Base-by-base conservation (phyloP, 2,329 filamentous ascomycete species). In the Aureobasidium musti region DNA sequence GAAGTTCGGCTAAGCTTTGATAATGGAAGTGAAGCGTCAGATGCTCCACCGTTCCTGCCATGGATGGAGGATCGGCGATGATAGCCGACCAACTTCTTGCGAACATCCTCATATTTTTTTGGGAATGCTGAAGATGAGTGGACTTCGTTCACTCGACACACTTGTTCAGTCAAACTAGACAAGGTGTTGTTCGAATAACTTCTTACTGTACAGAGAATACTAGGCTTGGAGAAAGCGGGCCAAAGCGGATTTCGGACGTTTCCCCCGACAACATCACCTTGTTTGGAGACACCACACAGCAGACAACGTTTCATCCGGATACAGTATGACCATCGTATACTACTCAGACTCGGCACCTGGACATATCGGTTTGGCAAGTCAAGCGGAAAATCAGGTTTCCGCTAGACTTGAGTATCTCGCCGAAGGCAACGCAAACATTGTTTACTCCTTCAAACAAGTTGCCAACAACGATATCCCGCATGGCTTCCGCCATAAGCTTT, bases 391-490 rank as follows among this genome's bases (percentile, higher is more conserved):
- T 23, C 30, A 33, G 8, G 21, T 19, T 4, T 41, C 45, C 2
- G 66, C 61, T 10, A 49, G 37, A 19, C 67, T 76, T 49, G 70
- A 74, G 21, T 77, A 77, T 59, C 69, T 76, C n/a, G 73, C 74
- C 54, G 76, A 77, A 72, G 76, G 76, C 60, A 76, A 75, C 49
- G 77, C 77, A 13, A 78, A 78, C 67, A 69, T 77, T 54, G 70
- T 78, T 39, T 77, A 74, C 68, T 67, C 68, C 1, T 71, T 77
- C 6, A 63, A 66, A 5, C n/a, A 66, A 17, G 57, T 54, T 21
- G 45, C 45, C 30, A 49, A 64, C n/a, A 56, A 50, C 13, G 63
- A 63, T 8, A 59, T 67, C 7, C 72, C 71, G 5, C 5, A 41
- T 14, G 54, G 56, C 11, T 56, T 75, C 3, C 63, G 67, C 45